Conservation (phyloP, 352 stramenopile genomes). For the Thalassiosira pacifica region DNA sequence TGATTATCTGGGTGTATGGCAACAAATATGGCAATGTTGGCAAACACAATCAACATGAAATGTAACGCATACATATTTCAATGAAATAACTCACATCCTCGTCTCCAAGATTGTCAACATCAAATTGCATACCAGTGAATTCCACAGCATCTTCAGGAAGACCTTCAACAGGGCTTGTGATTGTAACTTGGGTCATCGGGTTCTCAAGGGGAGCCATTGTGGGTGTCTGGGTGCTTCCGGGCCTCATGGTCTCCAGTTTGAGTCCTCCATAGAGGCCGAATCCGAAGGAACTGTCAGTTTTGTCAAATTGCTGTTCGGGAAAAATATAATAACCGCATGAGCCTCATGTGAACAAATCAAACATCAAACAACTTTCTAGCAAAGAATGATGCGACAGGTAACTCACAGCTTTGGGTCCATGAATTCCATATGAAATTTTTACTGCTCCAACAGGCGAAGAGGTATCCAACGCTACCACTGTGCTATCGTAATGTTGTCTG, state of each 20-base stretch:
- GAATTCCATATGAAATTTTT: neutral
- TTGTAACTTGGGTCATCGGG: neutral
- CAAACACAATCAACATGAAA: too few relatives aligned
- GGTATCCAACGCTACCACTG: neutral
- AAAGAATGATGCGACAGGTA: too few relatives aligned
- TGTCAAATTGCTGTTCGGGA: too few relatives aligned
- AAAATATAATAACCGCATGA: too few relatives aligned
- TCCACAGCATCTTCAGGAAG: neutral
- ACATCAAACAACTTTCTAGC: too few relatives aligned
- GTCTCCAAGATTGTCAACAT: constrained; percentile 16
- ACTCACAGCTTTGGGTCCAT: too few relatives aligned
- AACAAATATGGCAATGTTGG: too few relatives aligned
- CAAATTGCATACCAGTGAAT: constrained; percentile 35
- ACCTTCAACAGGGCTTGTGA: neutral
- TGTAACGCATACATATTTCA: too few relatives aligned
- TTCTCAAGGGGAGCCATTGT: neutral
- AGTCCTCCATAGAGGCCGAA: neutral
- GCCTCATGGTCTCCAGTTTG: neutral
- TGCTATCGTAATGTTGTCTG: neutral
- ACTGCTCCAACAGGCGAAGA: neutral
- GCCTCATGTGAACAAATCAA: too few relatives aligned
- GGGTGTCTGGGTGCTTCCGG: neutral
- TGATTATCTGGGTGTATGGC: too few relatives aligned
- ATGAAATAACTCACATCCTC: too few relatives aligned
- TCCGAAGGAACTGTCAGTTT: neutral